Base-by-base conservation (phyloP, 345 rosid genomes). In the Syzygium jambos region DNA sequence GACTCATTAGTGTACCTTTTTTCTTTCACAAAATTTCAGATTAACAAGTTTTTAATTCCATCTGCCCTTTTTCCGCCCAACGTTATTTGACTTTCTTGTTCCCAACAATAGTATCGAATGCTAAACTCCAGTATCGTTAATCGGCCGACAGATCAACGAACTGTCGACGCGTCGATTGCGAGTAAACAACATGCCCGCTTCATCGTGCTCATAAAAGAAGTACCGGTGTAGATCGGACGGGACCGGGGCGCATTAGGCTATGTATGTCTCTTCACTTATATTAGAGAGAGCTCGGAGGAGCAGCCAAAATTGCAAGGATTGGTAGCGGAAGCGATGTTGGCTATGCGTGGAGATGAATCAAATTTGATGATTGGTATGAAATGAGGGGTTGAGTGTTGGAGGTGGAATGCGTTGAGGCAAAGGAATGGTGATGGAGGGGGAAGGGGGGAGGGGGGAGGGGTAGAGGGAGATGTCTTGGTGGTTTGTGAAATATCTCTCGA, bases 1-100 rank as follows among this genome's bases (percentile, higher is more conserved):
- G 49, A 38, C 15, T 73, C 80, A 34, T 73, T 38, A 73, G 80
- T 73, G 89, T 91, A 90, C 86, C 88, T 51, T 87, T 87, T 83
- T 23, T 27, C 9, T 19, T 85, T 51, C 78, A 22, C 19, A 13
- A 51, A 23, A 30, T 68, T 57, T 25, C 17, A 77, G 52, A 38
- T 63, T 55, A 56, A 5, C 56, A 29, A 5, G 27, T 11, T 73
- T 61, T 77, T 30, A 8, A 51, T 65, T 65, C 11, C 38, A 51
- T 84, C 52, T 27, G 57, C 15, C 57, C 27, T 34, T 14, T 49
- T 30, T 43, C 41, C 14, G 34, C 41, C 14, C 85, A 52, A 73
- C 80, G 38, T 19, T 19, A 73, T 73, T 41, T 5, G 49, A 68
- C 46, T n/a, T 68, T 68, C 12, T 34, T 68, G 43, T 56, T 10